These are phyloP conservation scores for Carnegiea gigantea DNA, from an alignment of 179 eudicot genomes.

Conservation along the genomic window DNA sequence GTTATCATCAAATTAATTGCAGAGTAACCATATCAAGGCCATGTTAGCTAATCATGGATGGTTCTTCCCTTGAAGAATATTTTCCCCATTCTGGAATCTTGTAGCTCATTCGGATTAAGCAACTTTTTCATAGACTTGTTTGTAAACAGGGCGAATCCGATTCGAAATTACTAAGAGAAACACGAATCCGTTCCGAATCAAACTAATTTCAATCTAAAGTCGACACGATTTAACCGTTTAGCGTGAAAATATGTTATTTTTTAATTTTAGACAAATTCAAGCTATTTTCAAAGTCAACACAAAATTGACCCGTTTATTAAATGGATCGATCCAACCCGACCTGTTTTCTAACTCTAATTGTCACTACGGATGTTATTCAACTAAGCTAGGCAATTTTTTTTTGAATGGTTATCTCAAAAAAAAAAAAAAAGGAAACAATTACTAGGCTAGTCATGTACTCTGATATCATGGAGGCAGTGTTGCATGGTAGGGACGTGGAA, in stretches of 20 bases:
- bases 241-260: too few species aligned
- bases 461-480: slow-evolving; percentile 4
- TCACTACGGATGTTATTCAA: too few species aligned
- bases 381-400: too few species aligned
- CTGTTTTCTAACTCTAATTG: too few species aligned
- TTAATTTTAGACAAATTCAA: too few species aligned
- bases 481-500: slow-evolving; percentile 31
- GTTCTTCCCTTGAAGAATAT: slow-evolving; percentile 35
- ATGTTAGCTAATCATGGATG: slow-evolving; percentile 47
- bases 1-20: slow-evolving; percentile 33
- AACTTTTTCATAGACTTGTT: slow-evolving; percentile 28
- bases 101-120: slow-evolving; percentile 28
- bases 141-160: not conserved
- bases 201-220: too few species aligned
- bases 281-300: too few species aligned
- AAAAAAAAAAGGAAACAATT: not conserved
- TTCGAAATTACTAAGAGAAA: too few species aligned
- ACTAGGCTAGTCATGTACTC: not conserved
- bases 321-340: too few species aligned
- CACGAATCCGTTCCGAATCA: too few species aligned
- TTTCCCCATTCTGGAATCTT: slow-evolving; percentile 35
- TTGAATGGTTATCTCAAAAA: not conserved
- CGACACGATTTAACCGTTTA: too few species aligned
- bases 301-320: too few species aligned
- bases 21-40: slow-evolving; percentile 31